Conservation (phyloP, 495 filamentous ascomycete genomes). For the Cetradonia linearis region DNA sequence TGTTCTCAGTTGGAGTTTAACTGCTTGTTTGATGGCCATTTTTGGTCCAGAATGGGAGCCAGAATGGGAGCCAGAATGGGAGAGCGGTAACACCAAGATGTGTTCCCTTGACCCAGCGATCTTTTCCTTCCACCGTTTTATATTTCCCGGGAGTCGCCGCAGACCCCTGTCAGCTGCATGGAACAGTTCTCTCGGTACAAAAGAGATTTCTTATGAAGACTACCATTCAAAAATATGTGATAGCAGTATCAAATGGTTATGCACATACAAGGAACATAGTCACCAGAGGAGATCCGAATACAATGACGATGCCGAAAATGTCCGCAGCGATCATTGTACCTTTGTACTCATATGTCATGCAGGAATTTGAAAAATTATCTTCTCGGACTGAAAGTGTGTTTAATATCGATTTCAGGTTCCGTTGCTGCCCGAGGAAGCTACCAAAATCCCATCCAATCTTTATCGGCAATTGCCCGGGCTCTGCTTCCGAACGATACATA, state of each 20-base stretch:
- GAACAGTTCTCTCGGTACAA: background rate
- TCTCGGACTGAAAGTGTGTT: too few relatives aligned
- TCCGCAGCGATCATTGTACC: background rate
- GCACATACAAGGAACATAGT: too few relatives aligned
- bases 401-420: background rate
- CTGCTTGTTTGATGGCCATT: background rate
- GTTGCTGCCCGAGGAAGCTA: background rate
- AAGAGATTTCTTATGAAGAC: background rate
- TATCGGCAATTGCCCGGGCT: background rate
- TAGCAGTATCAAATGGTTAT: background rate
- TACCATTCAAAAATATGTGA: background rate
- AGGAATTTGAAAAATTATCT: background rate
- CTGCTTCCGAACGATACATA: background rate
- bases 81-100: background rate
- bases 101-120: background rate
- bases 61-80: slow-evolving; percentile 4
- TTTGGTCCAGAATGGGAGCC: background rate
- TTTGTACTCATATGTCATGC: background rate
- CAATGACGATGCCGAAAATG: background rate
- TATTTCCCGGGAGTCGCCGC: slow-evolving; percentile 1
- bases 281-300: too few relatives aligned
- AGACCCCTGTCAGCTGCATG: background rate
- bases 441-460: background rate
- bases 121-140: slow-evolving; percentile 4
- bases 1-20: background rate